Evolutionary conservation across 1,284 basidiomycete genomes (phyloP).

Genomic region (Ceratobasidium papillatum): DNA sequence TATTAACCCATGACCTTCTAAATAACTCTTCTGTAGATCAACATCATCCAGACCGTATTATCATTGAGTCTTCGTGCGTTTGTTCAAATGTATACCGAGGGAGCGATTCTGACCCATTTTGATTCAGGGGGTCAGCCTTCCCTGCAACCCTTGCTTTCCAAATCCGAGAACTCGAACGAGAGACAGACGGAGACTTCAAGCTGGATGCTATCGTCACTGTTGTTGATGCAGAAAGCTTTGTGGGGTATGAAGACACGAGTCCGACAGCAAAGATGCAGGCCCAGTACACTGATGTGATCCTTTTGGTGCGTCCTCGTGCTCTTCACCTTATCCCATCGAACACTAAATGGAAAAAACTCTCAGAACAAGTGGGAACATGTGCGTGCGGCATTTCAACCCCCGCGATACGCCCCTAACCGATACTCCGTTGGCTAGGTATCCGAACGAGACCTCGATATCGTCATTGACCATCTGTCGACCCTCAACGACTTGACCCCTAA

Average conservation of each 20-base stretch:
- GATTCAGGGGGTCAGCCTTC: constrained; percentile 79
- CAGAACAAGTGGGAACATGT: constrained; percentile 88
- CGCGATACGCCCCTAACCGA: neutral
- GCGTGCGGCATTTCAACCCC: constrained; percentile 1
- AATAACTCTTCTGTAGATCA: constrained; percentile 63
- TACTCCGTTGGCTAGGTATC: constrained; percentile 54
- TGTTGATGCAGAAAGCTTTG: constrained; percentile 88
- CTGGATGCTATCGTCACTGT: constrained; percentile 91
- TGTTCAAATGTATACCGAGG: constrained; percentile 7
- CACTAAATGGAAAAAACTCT: constrained; percentile 16
- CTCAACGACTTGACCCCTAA: constrained; percentile 90
- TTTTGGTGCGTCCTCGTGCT: constrained; percentile 67
- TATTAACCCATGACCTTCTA: neutral
- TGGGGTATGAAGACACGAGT: constrained; percentile 88
- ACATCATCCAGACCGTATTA: constrained; percentile 83
- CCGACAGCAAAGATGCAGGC: constrained; percentile 91
- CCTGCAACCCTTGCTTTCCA: constrained; percentile 92
- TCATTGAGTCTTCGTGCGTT: constrained; percentile 89
- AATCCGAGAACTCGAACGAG: constrained; percentile 83
- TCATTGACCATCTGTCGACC: constrained; percentile 86
- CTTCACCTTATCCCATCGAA: neutral
- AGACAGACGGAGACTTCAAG: constrained; percentile 76
- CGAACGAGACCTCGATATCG: constrained; percentile 78
- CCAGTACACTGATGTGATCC: constrained; percentile 88
- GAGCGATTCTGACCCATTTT: neutral